These are phyloP conservation scores for Carnegiea gigantea DNA, from an alignment of 179 eudicot species.

Conservation along the genomic window DNA sequence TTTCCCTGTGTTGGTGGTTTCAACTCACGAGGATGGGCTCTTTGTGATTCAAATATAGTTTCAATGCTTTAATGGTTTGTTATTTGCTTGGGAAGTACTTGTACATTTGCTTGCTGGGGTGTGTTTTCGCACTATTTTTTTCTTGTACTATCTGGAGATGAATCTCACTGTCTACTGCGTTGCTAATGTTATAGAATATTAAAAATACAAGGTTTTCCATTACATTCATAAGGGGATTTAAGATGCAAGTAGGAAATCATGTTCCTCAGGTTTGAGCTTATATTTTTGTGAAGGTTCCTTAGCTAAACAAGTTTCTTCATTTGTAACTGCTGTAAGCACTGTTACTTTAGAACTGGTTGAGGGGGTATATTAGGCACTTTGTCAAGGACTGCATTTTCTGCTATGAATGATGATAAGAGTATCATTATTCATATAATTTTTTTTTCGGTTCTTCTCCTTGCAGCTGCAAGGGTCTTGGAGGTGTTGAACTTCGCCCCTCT, in stretches of 20 bases:
- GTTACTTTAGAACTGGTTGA: no score
- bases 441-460: background rate
- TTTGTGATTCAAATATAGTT: background rate
- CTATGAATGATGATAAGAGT: background rate
- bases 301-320: no score
- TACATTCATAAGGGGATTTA: background rate
- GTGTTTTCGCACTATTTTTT: background rate
- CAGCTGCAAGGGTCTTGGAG: slow-evolving; percentile 70
- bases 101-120: background rate
- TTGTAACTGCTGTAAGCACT: no score
- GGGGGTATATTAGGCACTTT: no score
- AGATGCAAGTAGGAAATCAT: background rate
- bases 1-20: background rate
- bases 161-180: background rate
- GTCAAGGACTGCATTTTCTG: background rate
- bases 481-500: slow-evolving; percentile 65
- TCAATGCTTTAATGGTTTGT: background rate
- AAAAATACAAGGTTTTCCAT: background rate
- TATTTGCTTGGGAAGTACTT: background rate
- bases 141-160: background rate
- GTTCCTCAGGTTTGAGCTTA: background rate
- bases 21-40: background rate
- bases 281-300: no score
- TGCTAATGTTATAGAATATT: background rate
- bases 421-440: background rate